These are phyloP conservation scores for Chlorophyllum brunneum DNA, from an alignment of 768 basidiomycete species.

Conservation along the genomic window DNA sequence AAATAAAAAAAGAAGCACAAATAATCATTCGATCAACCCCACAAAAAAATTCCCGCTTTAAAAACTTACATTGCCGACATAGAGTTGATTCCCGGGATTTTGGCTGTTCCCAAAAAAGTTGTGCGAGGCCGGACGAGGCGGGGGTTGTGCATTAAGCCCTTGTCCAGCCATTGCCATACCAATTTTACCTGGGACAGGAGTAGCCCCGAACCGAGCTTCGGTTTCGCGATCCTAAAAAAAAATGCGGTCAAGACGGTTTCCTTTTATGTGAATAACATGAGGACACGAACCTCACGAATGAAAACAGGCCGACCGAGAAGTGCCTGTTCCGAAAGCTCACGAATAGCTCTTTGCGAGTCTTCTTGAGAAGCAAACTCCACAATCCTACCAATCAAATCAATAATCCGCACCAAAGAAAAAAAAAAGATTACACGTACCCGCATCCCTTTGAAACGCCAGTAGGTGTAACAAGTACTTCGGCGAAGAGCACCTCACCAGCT, in stretches of 20 bases:
- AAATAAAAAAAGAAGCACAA: too few relatives aligned
- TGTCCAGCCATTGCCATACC: constrained; percentile 96
- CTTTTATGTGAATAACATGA: too few relatives aligned
- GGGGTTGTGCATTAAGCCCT: constrained; percentile 73
- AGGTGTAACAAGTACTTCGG: constrained; percentile 97
- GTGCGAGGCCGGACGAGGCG: constrained; percentile 79
- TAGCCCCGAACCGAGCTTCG: constrained; percentile 92
- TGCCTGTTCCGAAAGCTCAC: constrained; percentile 83
- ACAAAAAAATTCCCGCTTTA: background rate
- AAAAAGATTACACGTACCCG: constrained; percentile 64
- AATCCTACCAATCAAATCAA: constrained; percentile 53
- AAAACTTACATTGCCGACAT: constrained; percentile 79
- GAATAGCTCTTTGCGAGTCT: constrained; percentile 85
- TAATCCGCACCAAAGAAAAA: constrained; percentile 12
- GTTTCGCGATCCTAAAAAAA: constrained; percentile 87
- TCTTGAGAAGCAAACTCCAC: constrained; percentile 92
- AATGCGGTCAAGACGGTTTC: too few relatives aligned
- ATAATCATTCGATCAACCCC: too few relatives aligned
- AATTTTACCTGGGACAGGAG: constrained; percentile 93
- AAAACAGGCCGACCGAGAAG: constrained; percentile 95
- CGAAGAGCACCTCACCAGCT: constrained; percentile 99
- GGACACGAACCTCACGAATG: constrained; percentile 77
- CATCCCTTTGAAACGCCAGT: constrained; percentile 98
- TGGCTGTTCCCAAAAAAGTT: constrained; percentile 58
- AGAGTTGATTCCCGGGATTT: constrained; percentile 89